Conservation (phyloP, 495 filamentous ascomycete genomes). For the Hyaloscypha bicolor region DNA sequence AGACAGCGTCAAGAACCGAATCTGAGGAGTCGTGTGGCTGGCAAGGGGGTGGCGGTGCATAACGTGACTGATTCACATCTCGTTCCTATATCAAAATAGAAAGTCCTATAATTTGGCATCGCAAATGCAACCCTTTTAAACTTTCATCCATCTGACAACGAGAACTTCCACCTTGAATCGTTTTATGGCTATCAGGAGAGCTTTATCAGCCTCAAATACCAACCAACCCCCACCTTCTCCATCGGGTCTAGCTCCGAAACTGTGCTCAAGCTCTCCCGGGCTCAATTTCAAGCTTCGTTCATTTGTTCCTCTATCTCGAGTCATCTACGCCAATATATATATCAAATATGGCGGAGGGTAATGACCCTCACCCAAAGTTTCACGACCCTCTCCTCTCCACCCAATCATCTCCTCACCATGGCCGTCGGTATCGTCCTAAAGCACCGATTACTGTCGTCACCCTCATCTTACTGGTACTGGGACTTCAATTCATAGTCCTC, state of each 20-base stretch:
- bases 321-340: neutral
- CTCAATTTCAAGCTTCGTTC: neutral
- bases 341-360: neutral
- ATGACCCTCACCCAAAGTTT: neutral
- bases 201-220: slow-evolving; percentile 1
- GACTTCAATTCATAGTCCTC: slow-evolving; percentile 25
- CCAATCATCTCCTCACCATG: neutral
- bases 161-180: too few relatives aligned
- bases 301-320: neutral
- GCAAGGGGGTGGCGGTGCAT: too few relatives aligned
- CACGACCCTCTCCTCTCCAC: neutral
- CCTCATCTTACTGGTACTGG: slow-evolving; percentile 13
- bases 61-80: too few relatives aligned
- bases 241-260: slow-evolving; percentile 9
- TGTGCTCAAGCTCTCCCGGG: slow-evolving; percentile 1
- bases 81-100: too few relatives aligned
- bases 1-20: too few relatives aligned
- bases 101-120: too few relatives aligned
- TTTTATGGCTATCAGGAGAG: neutral
- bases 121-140: too few relatives aligned
- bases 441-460: slow-evolving; percentile 16
- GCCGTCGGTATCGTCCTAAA: slow-evolving; percentile 21
- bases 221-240: slow-evolving; percentile 17
- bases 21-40: too few relatives aligned
- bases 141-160: too few relatives aligned